Evolutionary conservation across 169 alveolate species (phyloP), one percentile per base, ranked within the genome.

Genomic region (Amoebophrya sp.): DNA sequence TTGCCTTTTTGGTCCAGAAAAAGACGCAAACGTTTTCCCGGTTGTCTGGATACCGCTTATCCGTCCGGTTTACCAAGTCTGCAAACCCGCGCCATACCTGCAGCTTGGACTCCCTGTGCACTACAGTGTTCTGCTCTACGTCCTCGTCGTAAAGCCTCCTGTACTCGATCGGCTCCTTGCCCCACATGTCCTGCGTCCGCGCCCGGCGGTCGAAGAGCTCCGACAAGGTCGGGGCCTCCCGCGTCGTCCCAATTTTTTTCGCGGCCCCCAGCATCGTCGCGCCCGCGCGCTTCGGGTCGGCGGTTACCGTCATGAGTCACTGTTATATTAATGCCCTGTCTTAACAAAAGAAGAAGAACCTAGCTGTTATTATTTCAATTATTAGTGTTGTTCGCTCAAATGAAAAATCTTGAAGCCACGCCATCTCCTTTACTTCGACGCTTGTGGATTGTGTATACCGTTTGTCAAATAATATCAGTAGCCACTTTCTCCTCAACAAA

Each of bases 121-220:
- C 32, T 3, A 66, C 32, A 2, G 83, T 66, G 83, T 66, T 66
- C 83, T 18, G 35, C 38, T n/a, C 83, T 7, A 66, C 38, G 66
- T 18, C 66, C 18, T 47, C 66, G 18, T 66, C 83, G 32, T 7
- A 66, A 0, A 25, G 29, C 35, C 83, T 2, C 35, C 18, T 7
- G 35, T 66, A 66, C 38, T 25, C 29, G 39, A 66, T 66, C 83
- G 83, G 83, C 83, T 66, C 83, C 83, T 66, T 66, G 35, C 83
- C 83, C 83, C 83, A 66, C 83, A 66, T 66, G 35, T 66, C 83
- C 83, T 66, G 83, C 29, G 83, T 66, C 35, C 83, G 29, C 38
- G 83, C 83, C 83, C 83, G 83, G 32, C 83, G 83, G 35, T 66
- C 83, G 83, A 66, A 66, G 39, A 66, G 83, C 35, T 66, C 66